These are phyloP conservation scores for Fusarium secorum DNA, from an alignment of 2,329 filamentous ascomycete genomes.

Conservation along the genomic window DNA sequence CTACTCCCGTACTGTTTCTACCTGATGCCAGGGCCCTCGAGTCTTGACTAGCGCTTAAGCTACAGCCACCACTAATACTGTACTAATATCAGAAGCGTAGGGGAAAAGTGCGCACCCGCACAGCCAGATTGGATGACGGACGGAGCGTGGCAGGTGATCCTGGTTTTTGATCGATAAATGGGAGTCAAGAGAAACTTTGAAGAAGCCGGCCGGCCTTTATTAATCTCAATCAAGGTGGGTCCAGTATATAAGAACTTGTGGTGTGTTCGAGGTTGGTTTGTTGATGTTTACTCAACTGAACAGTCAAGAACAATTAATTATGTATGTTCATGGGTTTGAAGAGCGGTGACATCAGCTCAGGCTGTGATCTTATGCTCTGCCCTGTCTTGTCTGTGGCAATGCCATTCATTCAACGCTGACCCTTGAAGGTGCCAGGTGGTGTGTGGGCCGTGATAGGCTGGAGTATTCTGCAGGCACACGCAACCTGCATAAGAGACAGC, in stretches of 20 bases:
- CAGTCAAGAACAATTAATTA: background rate
- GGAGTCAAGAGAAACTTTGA: background rate
- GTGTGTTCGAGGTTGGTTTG: conserved; percentile 18
- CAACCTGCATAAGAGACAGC: conserved; percentile 9
- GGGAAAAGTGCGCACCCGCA: background rate
- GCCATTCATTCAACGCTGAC: conserved; percentile 12
- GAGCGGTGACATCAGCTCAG: conserved; percentile 19
- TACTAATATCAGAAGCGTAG: background rate
- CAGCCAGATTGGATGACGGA: background rate
- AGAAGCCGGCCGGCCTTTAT: background rate
- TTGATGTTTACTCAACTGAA: conserved; percentile 27
- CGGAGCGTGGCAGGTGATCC: conserved; percentile 22
- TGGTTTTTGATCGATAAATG: conserved; percentile 5
- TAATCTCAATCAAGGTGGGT: conserved; percentile 1
- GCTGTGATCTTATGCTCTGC: conserved; percentile 13
- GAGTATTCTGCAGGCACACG: conserved; percentile 24
- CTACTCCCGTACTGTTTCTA: background rate
- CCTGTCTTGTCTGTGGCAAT: conserved; percentile 2
- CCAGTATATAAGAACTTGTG: conserved; percentile 10
- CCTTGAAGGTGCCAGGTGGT: background rate
- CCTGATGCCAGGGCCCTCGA: conserved; percentile 3
- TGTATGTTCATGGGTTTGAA: background rate
- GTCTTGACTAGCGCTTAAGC: conserved; percentile 26
- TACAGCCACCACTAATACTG: conserved; percentile 2
- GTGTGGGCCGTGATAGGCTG: conserved; percentile 8